Evolutionary conservation across 2,329 filamentous ascomycete species (phyloP).

Genomic region (Botryosphaeria agaves): DNA sequence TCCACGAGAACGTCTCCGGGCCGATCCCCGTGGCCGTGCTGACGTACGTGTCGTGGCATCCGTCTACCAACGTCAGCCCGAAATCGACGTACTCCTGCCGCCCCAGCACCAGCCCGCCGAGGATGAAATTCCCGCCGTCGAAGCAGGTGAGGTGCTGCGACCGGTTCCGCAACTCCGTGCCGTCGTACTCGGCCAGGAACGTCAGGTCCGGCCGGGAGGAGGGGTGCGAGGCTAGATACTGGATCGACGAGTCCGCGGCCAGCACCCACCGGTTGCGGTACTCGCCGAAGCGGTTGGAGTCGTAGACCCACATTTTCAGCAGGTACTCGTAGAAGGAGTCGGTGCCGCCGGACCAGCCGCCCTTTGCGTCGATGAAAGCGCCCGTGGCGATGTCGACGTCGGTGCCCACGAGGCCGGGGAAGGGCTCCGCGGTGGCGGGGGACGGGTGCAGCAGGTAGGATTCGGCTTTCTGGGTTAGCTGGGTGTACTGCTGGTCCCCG

Average conservation of each 20-base stretch:
- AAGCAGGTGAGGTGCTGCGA: conserved; percentile 54
- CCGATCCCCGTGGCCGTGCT: conserved; percentile 56
- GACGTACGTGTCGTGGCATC: conserved; percentile 58
- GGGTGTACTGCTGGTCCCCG: conserved; percentile 46
- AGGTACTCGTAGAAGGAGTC: conserved; percentile 84
- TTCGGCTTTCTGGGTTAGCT: conserved; percentile 50
- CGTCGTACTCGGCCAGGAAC: conserved; percentile 44
- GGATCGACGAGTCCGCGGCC: conserved; percentile 60
- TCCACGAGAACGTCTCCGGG: conserved; percentile 31
- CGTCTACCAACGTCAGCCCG: conserved; percentile 52
- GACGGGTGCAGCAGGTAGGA: conserved; percentile 50
- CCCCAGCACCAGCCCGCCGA: conserved; percentile 55
- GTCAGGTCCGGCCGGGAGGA: conserved; percentile 50
- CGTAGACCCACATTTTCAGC: conserved; percentile 81
- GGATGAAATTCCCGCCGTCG: conserved; percentile 68
- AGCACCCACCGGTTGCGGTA: conserved; percentile 59
- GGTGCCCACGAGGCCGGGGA: conserved; percentile 58
- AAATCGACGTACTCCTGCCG: conserved; percentile 52
- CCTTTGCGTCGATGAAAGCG: conserved; percentile 44
- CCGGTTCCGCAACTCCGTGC: conserved; percentile 18
- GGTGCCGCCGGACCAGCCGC: conserved; percentile 61
- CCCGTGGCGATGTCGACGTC: conserved; percentile 48
- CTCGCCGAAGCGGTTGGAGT: conserved; percentile 40
- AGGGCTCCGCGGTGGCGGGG: conserved; percentile 48
- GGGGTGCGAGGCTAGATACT: conserved; percentile 53